Evolutionary conservation across 202 grass and related monocot genomes (phyloP), one percentile per base, ranked within the genome.

Genomic region (Schoenoplectus triqueter): DNA sequence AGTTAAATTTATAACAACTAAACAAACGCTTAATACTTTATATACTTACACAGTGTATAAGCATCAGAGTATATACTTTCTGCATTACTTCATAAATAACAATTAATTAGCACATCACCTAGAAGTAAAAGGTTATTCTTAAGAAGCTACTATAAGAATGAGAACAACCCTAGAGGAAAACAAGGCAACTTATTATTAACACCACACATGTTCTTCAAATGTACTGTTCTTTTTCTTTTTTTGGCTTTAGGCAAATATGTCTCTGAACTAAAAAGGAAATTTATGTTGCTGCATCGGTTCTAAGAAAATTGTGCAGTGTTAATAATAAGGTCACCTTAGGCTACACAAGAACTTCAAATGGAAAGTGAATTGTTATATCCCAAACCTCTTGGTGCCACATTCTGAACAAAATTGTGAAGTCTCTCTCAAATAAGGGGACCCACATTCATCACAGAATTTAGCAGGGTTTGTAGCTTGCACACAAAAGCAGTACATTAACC

Each of bases 371-470:
- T 75, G 20, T 90, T 73, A 92, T 72, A 86, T 91, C 15, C 95
- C 95, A 88, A 98, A 78, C 91, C 95, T 89, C 84, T 95, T 98
- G 54, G 92, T 93, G 60, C 95, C 95, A 73, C 92, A 98, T 51
- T 95, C 95, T 19, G 92, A 98, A 85, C 92, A 98, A 85, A 98
- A 98, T 48, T 98, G 95, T 0, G 95, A 98, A 66, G 92, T 92
- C 55, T 91, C 88, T 89, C 95, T 93, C 68, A 98, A 66, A 87
- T 93, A 98, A 10, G 92, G 89, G 14, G 88, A 90, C 51, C 95
- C 95, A 75, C 92, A 98, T 86, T 98, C 95, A 55, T 98, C 92
- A 62, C 95, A 98, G 42, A 98, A 98, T 82, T 98, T 98, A 6
- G 95, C 92, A 31, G 91, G 95, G 66, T 84, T 88, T 83, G 88